A percentile compares a stretch with the other conserved stretches of the same genome.
These are phyloP conservation scores for Kazachstania kunashirensis DNA, from an alignment of 805 yeast genomes.

Conservation along the genomic window DNA sequence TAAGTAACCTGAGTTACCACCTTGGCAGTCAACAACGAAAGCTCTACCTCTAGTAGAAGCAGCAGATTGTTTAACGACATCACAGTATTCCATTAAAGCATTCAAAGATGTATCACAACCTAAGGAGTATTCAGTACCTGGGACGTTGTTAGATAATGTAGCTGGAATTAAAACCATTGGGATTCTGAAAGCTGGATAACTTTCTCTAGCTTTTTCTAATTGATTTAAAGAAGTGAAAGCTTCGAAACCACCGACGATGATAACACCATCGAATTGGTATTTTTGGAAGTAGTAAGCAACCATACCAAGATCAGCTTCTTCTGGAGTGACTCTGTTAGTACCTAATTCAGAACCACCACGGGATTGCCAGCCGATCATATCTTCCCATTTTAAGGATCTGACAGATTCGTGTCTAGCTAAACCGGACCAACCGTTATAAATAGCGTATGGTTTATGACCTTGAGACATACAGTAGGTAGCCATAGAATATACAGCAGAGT, in stretches of 20 bases:
- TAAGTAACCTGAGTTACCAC: slow-evolving; percentile 75
- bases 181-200: slow-evolving; percentile 62
- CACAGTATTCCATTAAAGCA: slow-evolving; percentile 62
- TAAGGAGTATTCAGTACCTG: slow-evolving; percentile 70
- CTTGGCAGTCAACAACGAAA: slow-evolving; percentile 76
- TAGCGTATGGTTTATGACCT: slow-evolving; percentile 65
- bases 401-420: slow-evolving; percentile 54
- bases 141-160: slow-evolving; percentile 71
- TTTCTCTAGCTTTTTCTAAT: slow-evolving; percentile 47
- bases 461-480: slow-evolving; percentile 65
- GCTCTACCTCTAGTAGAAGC: slow-evolving; percentile 70
- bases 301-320: slow-evolving; percentile 55
- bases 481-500: slow-evolving; percentile 67
- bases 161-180: slow-evolving; percentile 76
- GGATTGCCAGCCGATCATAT: slow-evolving; percentile 63
- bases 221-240: slow-evolving; percentile 64
- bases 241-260: slow-evolving; percentile 76
- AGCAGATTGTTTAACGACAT: slow-evolving; percentile 70
- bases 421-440: slow-evolving; percentile 68
- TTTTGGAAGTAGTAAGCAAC: slow-evolving; percentile 66
- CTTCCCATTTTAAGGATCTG: slow-evolving; percentile 53
- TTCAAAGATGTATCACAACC: slow-evolving; percentile 73
- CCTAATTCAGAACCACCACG: slow-evolving; percentile 78
- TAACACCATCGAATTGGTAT: slow-evolving; percentile 57
- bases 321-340: slow-evolving; percentile 64